Evolutionary conservation across 2,329 filamentous ascomycete genomes (phyloP), one percentile per base, ranked within the genome.

Genomic region (Knoxdaviesia capensis): DNA sequence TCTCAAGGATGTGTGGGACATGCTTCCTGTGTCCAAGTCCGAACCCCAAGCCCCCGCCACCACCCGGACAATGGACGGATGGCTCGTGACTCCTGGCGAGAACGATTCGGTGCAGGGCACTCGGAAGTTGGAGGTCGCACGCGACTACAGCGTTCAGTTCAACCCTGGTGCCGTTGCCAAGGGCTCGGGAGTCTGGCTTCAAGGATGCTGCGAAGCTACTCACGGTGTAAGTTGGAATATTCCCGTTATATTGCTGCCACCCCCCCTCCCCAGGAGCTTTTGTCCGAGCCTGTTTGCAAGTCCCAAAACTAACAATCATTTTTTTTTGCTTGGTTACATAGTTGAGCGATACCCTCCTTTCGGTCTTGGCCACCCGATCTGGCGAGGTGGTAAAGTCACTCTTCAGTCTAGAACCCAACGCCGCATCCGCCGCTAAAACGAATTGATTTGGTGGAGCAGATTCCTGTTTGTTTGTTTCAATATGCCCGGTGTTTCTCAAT

Each of bases 181-280:
- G 0, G 74, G 77, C 38, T 80, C 84, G 9, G 87, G 87, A 4
- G 68, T 96, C 45, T 96, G 83, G 80, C 66, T 96, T 51, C 90
- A 96, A 58, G 88, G 88, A 32, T 94, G 87, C 63, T 92, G 86
- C 56, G 87, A 96, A 64, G 75, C 69, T 47, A 93, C 86, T 33
- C 88, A 96, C 58, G 88, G 88, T 45, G 80, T 88, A 71, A 75
- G 80, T 76, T 36, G 41, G 43, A 7, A 32, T 42, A n/a, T 42
- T 10, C 36, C 31, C 36, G 28, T 38, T 28, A 36, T 43, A 39
- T 20, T 20, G 20, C 20, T 20, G 20, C 20, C 20, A n/a, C 20
- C 20, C 20, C 20, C 20, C 20, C 20, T 20, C 20, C 20, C 3
- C 20, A 20, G 20, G 3, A 20, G 20, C 20, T 20, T 20, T 20